phyloP scores from a whole-genome alignment of 164 flowering plant genomes.

The Macadamia integrifolia region DNA sequence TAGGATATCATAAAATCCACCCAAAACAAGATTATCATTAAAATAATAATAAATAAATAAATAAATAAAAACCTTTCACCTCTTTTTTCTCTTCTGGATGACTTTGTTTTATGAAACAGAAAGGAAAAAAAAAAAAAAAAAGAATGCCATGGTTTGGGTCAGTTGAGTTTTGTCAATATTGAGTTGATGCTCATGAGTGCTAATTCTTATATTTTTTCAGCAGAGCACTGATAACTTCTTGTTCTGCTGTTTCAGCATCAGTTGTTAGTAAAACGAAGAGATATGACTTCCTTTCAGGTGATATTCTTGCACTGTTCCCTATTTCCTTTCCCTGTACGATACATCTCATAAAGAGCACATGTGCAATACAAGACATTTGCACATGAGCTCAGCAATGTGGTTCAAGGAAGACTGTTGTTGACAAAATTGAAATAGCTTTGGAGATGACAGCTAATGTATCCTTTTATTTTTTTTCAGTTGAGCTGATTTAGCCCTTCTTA shows the following conservation, averaged over 20 bases:
- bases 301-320: not conserved
- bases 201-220: not conserved
- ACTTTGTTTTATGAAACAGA: not conserved
- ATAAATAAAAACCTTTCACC: not conserved
- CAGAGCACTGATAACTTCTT: not conserved
- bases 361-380: not conserved
- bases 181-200: not conserved
- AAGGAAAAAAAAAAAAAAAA: no score
- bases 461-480: no score
- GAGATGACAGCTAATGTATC: no score
- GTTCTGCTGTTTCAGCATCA: conserved; percentile 46
- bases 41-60: no score
- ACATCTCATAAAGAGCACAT: not conserved
- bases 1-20: not conserved
- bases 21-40: no score
- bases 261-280: conserved; percentile 50
- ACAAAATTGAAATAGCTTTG: not conserved
- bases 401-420: not conserved
- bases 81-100: not conserved
- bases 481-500: no score
- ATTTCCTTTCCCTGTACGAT: not conserved
- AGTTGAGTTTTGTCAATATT: not conserved
- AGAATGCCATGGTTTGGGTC: not conserved
- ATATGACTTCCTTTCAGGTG: conserved; percentile 83
- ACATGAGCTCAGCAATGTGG: no score